Percentiles rank a stretch among this genome's conserved stretches.
phyloP scores from a whole-genome alignment of 179 eudicot species.

The Sideroxylon spinosum region DNA sequence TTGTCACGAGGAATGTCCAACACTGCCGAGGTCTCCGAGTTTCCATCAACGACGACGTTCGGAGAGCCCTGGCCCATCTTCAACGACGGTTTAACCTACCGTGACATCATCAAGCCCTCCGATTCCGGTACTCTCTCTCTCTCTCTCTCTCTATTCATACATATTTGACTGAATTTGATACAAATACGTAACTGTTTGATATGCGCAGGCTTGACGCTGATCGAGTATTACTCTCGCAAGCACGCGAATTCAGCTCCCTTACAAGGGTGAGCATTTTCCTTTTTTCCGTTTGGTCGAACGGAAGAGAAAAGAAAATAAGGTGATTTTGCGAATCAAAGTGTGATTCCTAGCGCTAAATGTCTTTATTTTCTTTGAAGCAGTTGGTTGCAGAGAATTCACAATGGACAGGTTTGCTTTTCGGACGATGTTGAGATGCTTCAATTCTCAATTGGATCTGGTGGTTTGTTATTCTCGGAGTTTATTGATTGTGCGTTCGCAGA shows the following conservation, averaged over 20 bases:
- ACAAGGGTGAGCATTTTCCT: conserved; percentile 49
- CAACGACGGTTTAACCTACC: conserved; percentile 67
- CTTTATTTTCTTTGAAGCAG: conserved; percentile 31
- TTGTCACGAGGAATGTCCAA: conserved; percentile 3
- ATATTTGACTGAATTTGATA: not conserved
- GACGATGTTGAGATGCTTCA: not conserved
- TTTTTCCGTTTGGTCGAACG: not conserved
- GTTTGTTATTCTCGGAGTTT: conserved; percentile 12
- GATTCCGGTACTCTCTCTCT: conserved; percentile 38
- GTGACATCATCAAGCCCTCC: conserved; percentile 47
- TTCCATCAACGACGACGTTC: conserved; percentile 17
- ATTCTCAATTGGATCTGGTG: not conserved
- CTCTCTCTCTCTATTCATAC: conserved; percentile 12
- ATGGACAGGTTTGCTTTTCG: conserved; percentile 53
- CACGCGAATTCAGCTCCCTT: conserved; percentile 74
- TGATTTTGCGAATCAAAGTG: not conserved
- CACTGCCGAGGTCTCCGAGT: not conserved
- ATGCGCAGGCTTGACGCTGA: conserved; percentile 48
- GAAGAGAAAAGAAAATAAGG: not conserved
- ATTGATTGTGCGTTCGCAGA: conserved; percentile 32
- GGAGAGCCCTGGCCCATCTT: conserved; percentile 83
- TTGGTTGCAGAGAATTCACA: conserved; percentile 84
- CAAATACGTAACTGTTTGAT: not conserved
- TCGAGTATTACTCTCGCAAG: conserved; percentile 69
- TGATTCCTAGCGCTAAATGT: not conserved